A percentile compares a stretch with the other conserved stretches of the same genome.
phyloP scores from a whole-genome alignment of 192 early-diverging fungal species.

The Coemansia sp. region DNA sequence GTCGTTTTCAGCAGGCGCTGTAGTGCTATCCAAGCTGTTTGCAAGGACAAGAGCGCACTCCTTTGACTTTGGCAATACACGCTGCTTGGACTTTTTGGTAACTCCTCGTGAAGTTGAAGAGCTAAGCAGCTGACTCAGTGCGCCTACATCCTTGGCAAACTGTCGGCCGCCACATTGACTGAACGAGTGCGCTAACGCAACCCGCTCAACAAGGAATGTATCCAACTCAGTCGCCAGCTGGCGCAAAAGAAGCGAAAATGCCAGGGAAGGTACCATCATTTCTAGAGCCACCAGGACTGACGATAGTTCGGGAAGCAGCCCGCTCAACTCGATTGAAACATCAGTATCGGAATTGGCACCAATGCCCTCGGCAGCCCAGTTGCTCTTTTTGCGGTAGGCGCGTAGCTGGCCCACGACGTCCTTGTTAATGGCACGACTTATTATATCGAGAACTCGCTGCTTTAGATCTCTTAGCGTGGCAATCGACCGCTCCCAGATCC shows the following conservation, averaged over 20 bases:
- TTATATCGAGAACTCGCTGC: conserved; percentile 34
- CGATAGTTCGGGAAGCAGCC: conserved; percentile 30
- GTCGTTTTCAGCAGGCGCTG: neutral
- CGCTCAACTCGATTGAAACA: conserved; percentile 31
- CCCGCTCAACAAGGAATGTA: conserved; percentile 35
- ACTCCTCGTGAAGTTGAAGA: conserved; percentile 8
- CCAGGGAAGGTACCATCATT: conserved; percentile 26
- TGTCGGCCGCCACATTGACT: conserved; percentile 30
- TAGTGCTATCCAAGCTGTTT: conserved; percentile 17
- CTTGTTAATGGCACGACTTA: conserved; percentile 42
- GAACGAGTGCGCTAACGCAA: conserved; percentile 43
- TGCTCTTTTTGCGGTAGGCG: conserved; percentile 46
- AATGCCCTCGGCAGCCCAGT: conserved; percentile 15
- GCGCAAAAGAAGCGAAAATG: conserved; percentile 26
- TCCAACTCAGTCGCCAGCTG: conserved; percentile 38
- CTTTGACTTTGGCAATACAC: conserved; percentile 13
- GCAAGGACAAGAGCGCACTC: conserved; percentile 35
- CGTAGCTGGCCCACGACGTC: conserved; percentile 39
- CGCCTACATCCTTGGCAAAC: conserved; percentile 35
- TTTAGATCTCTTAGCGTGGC: conserved; percentile 33
- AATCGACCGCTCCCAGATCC: conserved; percentile 49
- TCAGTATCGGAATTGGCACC: neutral
- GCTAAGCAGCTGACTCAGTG: conserved; percentile 20
- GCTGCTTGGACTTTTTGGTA: neutral
- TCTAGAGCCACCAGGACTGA: conserved; percentile 15